These are phyloP conservation scores for Haematococcus sp. DNA, from an alignment of 139 green algal genomes.

Conservation along the genomic window DNA sequence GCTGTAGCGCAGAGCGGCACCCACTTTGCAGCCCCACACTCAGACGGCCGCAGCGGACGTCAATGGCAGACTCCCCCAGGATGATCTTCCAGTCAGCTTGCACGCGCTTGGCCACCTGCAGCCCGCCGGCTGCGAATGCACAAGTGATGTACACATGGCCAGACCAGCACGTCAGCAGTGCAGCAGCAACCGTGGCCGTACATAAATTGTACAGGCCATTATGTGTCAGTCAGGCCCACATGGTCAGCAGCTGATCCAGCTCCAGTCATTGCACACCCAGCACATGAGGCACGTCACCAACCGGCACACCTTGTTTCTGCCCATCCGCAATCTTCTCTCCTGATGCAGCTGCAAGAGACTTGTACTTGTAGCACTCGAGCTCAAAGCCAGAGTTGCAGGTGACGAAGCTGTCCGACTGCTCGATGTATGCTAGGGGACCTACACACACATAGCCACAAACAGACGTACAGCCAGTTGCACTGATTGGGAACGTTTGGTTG, in stretches of 20 bases:
- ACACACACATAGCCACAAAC: not conserved
- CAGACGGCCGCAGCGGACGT: conserved; percentile 40
- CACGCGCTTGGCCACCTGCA: conserved; percentile 29
- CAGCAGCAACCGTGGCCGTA: too few species aligned
- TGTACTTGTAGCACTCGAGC: conserved; percentile 50
- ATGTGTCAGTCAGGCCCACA: too few species aligned
- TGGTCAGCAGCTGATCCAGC: too few species aligned
- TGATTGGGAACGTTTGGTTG: too few species aligned
- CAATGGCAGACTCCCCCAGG: conserved; percentile 54
- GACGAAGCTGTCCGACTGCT: conserved; percentile 51
- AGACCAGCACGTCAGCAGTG: too few species aligned
- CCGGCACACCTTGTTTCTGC: too few species aligned
- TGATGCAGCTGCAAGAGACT: conserved; percentile 2
- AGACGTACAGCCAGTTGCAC: too few species aligned
- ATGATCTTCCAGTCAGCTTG: conserved; percentile 51
- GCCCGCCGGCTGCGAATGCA: not conserved
- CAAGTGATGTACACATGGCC: too few species aligned
- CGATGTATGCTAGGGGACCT: conserved; percentile 19
- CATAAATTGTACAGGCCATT: too few species aligned
- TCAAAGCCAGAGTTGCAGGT: conserved; percentile 52
- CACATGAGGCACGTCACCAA: too few species aligned
- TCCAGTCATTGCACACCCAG: too few species aligned
- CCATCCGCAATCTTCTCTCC: not conserved
- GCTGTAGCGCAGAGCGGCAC: too few species aligned
- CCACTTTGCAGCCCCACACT: conserved; percentile 15